These are phyloP conservation scores for Piper longum DNA, from an alignment of 164 flowering plant genomes.

Conservation along the genomic window DNA sequence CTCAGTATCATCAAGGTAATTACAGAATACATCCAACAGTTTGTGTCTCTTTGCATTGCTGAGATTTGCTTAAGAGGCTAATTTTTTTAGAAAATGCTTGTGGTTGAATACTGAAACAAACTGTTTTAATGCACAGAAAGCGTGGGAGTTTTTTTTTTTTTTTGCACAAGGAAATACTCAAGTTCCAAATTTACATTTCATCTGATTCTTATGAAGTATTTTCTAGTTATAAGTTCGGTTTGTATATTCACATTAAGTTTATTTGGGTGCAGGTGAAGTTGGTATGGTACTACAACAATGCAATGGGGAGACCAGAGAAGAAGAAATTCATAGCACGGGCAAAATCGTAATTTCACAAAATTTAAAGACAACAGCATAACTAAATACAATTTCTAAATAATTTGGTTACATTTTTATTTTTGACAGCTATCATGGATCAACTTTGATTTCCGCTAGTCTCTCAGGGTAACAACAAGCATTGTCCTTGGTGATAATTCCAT, in stretches of 20 bases:
- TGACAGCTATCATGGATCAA: slow-evolving; percentile 94
- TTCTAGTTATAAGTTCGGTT: background rate
- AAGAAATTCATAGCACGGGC: slow-evolving; percentile 87
- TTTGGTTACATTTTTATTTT: background rate
- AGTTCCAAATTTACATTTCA: too few relatives aligned
- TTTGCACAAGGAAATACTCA: too few relatives aligned
- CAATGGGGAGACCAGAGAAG: slow-evolving; percentile 88
- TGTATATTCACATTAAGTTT: background rate
- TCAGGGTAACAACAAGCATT: slow-evolving; percentile 46
- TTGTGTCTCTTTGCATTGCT: too few relatives aligned
- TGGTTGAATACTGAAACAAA: too few relatives aligned
- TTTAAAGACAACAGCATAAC: background rate
- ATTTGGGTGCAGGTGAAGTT: slow-evolving; percentile 67
- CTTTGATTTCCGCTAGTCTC: slow-evolving; percentile 87
- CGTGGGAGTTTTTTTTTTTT: too few relatives aligned
- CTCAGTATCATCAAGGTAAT: background rate
- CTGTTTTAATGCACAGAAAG: too few relatives aligned
- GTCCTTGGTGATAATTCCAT: background rate
- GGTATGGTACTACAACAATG: slow-evolving; percentile 97
- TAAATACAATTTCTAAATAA: background rate
- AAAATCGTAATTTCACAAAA: slow-evolving; percentile 49
- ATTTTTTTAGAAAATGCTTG: too few relatives aligned
- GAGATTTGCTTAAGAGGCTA: too few relatives aligned
- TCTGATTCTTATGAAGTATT: too few relatives aligned
- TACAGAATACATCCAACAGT: too few relatives aligned